These are phyloP conservation scores for Euphrasia confusa DNA, from an alignment of 257 asterid species.

Conservation along the genomic window DNA sequence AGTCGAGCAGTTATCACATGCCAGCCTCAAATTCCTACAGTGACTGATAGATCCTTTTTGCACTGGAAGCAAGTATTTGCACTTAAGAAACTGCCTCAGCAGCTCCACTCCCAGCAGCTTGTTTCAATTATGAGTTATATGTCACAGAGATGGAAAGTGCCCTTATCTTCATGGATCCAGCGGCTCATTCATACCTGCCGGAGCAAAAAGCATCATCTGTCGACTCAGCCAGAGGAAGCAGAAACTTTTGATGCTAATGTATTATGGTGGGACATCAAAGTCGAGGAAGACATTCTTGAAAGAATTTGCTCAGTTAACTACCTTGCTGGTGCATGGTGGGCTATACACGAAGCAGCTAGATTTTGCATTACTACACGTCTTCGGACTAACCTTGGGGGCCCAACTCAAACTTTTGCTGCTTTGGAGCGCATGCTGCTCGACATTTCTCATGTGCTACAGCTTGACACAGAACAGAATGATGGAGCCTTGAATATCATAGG, in stretches of 20 bases:
- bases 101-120: constrained; percentile 90
- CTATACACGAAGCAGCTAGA: constrained; percentile 94
- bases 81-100: constrained; percentile 75
- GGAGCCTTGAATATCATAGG: constrained; percentile 70
- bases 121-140: constrained; percentile 88
- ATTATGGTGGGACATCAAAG: constrained; percentile 62
- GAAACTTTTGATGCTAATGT: constrained; percentile 48
- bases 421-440: constrained; percentile 98
- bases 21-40: constrained; percentile 47
- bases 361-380: constrained; percentile 93
- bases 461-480: constrained; percentile 77
- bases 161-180: constrained; percentile 91
- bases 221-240: constrained; percentile 57
- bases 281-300: constrained; percentile 72
- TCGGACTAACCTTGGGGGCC: constrained; percentile 98
- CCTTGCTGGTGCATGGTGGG: constrained; percentile 99
- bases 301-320: constrained; percentile 64
- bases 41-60: constrained; percentile 34
- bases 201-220: constrained; percentile 46
- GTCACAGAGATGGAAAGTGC: constrained; percentile 94
- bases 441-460: constrained; percentile 74
- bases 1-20: constrained; percentile 38
- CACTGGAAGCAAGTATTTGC: constrained; percentile 95
- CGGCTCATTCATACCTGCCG: constrained; percentile 67
- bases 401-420: constrained; percentile 99